Evolutionary conservation across 495 filamentous ascomycete species (phyloP), one percentile per base, ranked within the genome.

Genomic region (Penicillium cataractarum): DNA sequence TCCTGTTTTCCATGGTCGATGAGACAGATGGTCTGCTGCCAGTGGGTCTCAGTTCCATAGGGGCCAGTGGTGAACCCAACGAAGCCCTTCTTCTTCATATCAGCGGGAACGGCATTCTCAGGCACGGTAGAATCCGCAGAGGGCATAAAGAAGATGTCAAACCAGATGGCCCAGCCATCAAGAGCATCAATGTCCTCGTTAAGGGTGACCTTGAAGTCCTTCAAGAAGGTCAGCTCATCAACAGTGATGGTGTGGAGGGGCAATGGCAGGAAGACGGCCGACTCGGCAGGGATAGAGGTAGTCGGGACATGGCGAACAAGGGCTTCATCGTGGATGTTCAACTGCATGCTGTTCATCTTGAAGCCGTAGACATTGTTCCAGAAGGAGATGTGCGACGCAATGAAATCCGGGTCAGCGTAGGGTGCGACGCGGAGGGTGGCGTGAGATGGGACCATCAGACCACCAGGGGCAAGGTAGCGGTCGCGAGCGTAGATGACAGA

Each of bases 361-460:
- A 86, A 86, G 9, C 83, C 83, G 60, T 86, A 86, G 12, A 86
- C 83, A 51, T 77, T 70, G 40, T 93, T 83, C 92, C 92, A 96
- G 79, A 93, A 87, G 9, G 82, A 80, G 61, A 87, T 75, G 58
- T 86, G 80, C 24, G 83, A 82, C 26, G 78, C 78, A 52, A 86
- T 87, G 75, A 93, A 96, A 31, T 96, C 93, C 1, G 89, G 83
- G 71, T 97, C 92, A 64, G 91, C 88, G 60, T 93, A 89, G 60
- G 92, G 93, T 32, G 93, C 93, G 62, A 95, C 84, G 57, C 86
- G 90, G 61, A 97, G 88, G 35, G 90, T 93, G 52, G 90, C 90
- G 81, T 97, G 91, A 67, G 92, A 92, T 10, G 93, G 93, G 69
- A 93, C 92, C 84, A 97, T 96, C 37, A 97, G 79, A 29, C 93